Evolutionary conservation across 352 stramenopile genomes (phyloP), one percentile per base, ranked within the genome.

Genomic region (Globisporangium abappressorium): DNA sequence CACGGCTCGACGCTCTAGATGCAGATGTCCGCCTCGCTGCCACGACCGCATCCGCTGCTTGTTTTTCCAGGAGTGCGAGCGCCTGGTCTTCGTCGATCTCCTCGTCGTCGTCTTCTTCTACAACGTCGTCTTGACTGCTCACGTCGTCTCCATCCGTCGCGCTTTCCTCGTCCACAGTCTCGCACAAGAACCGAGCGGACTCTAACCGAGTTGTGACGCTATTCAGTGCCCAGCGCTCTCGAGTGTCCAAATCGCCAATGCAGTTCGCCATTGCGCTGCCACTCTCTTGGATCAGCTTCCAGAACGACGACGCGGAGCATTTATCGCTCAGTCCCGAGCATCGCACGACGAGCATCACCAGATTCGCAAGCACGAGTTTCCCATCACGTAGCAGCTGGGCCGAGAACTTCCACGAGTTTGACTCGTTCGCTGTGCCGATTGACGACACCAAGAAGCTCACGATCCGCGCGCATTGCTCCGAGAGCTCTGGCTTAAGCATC

Each of bases 211-310:
- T 81, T 47, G 85, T 78, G 11, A 81, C 60, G 2, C 73, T 64
- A 47, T 88, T 90, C 1, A 92, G 60, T 9, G 69, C 72, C 82
- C 80, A 94, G 0, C 85, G 85, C 34, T 75, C 73, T 65, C 84
- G 75, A 15, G 81, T 85, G 6, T 92, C 85, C 38, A 92, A 54
- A 55, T 93, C 85, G 0, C 83, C 85, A 64, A 93, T 79, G 22
- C 79, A 79, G 6, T 73, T 73, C 33, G 78, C 62, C 75, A 85
- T 84, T 14, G 79, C 68, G 5, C 77, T 62, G 1, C 82, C 82
- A 62, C 80, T 82, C 12, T 79, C 72, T 14, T 81, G 74, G 4
- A 83, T 65, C 12, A 93, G 73, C 57, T 81, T 90, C 83, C 83
- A 93, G 46, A 85, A 82, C 5, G 70, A 82, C n/a, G 82, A 86